Conservation (phyloP, 495 filamentous ascomycete species). For the Penicillium goetzii region DNA sequence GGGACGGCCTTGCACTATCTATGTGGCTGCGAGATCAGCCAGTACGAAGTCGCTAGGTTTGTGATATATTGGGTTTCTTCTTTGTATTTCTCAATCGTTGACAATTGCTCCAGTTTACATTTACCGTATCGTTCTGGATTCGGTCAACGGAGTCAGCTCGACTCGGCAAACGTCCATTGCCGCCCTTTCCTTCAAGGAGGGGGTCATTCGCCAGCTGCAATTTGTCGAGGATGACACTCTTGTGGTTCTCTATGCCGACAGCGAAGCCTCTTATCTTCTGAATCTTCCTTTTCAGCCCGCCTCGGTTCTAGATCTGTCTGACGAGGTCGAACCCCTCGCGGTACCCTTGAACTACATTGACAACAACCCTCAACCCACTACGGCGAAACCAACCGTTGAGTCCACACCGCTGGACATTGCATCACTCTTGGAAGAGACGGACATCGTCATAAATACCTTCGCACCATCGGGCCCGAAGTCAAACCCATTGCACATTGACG, state of each 20-base stretch:
- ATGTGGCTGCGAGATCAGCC: conserved; percentile 39
- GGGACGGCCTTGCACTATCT: conserved; percentile 38
- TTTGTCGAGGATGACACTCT: conserved; percentile 59
- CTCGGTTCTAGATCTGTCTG: conserved; percentile 5
- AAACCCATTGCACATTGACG: conserved; percentile 50
- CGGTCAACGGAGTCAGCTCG: conserved; percentile 60
- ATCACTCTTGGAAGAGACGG: conserved; percentile 14
- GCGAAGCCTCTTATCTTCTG: conserved; percentile 43
- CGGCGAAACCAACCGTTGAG: conserved; percentile 22
- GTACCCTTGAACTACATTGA: conserved; percentile 26
- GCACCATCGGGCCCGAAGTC: conserved; percentile 41
- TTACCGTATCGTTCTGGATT: conserved; percentile 52
- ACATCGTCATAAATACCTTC: conserved; percentile 41
- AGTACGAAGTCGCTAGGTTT: conserved; percentile 42
- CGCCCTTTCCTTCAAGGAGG: conserved; percentile 45
- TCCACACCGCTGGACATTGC: conserved; percentile 32
- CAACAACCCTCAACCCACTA: conserved; percentile 15
- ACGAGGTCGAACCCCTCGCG: conserved; percentile 11
- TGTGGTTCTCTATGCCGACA: conserved; percentile 51
- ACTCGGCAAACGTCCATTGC: conserved; percentile 45
- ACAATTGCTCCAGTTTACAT: conserved; percentile 46
- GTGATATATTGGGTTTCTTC: background rate
- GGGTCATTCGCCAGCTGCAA: conserved; percentile 55
- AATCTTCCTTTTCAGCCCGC: conserved; percentile 42
- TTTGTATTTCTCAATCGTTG: background rate